Evolutionary conservation across 2,329 filamentous ascomycete species (phyloP).

Genomic region (Aspergillus sergii): DNA sequence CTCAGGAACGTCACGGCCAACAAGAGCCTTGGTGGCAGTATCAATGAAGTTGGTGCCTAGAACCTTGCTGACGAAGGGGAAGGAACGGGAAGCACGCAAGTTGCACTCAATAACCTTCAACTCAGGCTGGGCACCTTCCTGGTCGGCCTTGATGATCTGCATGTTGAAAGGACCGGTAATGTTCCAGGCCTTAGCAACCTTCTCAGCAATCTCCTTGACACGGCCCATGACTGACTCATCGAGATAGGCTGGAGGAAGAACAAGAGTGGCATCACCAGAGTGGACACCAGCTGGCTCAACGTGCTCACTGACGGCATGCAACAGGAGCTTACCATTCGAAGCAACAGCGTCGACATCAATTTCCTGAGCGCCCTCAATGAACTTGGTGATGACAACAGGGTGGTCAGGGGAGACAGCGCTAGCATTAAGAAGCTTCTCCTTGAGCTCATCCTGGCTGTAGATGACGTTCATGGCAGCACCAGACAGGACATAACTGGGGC

Average conservation of each 20-base stretch:
- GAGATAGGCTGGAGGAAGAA: constrained; percentile 82
- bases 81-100: constrained; percentile 92
- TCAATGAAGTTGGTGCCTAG: constrained; percentile 97
- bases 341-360: constrained; percentile 96
- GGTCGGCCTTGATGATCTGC: constrained; percentile 95
- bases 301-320: constrained; percentile 94
- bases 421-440: constrained; percentile 91
- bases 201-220: constrained; percentile 92
- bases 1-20: constrained; percentile 80
- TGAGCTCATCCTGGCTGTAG: constrained; percentile 80
- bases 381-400: constrained; percentile 97
- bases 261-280: constrained; percentile 93
- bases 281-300: constrained; percentile 97
- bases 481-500: constrained; percentile 92
- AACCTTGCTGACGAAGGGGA: constrained; percentile 98
- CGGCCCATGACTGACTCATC: constrained; percentile 77
- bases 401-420: constrained; percentile 91
- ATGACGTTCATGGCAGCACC: constrained; percentile 99
- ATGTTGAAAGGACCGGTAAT: constrained; percentile 99
- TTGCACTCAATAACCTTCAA: constrained; percentile 99
- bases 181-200: constrained; percentile 94
- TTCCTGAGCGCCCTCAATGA: constrained; percentile 94
- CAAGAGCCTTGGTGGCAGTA: constrained; percentile 87
- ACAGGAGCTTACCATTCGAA: constrained; percentile 78
- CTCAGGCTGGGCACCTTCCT: constrained; percentile 71